Evolutionary conservation across 805 yeast species (phyloP).

Genomic region (Allodekkera sacchari): DNA sequence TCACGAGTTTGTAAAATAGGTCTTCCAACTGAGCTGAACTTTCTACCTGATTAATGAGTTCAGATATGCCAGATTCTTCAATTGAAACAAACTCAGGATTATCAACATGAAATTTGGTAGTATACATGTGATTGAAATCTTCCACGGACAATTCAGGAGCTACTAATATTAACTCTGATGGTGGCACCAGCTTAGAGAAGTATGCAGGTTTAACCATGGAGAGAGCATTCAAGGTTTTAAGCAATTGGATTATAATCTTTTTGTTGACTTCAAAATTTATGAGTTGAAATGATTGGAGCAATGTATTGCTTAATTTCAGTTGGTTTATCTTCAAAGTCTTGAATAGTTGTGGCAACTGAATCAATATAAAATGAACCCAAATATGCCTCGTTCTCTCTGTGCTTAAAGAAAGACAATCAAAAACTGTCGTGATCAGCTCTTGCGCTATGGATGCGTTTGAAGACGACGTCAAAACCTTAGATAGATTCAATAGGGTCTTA

Average conservation of each 20-base stretch:
- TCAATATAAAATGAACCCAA: conserved; percentile 20
- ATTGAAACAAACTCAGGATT: conserved; percentile 40
- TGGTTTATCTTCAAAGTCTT: conserved; percentile 23
- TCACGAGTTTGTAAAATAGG: conserved; percentile 28
- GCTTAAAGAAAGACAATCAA: conserved; percentile 21
- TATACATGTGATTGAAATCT: conserved; percentile 11
- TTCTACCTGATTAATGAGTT: conserved; percentile 39
- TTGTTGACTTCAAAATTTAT: conserved; percentile 7
- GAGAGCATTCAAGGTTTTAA: conserved; percentile 11
- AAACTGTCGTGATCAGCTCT: conserved; percentile 19
- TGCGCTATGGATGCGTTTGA: conserved; percentile 22
- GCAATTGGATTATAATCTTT: conserved; percentile 10
- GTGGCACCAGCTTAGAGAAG: conserved; percentile 7
- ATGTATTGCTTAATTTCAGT: conserved; percentile 16
- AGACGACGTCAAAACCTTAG: conserved; percentile 21
- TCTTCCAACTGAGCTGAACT: conserved; percentile 37
- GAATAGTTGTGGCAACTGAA: conserved; percentile 19
- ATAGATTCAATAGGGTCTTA: conserved; percentile 20
- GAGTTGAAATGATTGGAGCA: conserved; percentile 15
- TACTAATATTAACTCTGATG: conserved; percentile 1
- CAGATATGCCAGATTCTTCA: conserved; percentile 46
- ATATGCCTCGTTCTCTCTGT: conserved; percentile 11
- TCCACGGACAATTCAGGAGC: conserved; percentile 5
- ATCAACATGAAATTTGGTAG: conserved; percentile 24
- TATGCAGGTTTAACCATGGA: conserved; percentile 15